Evolutionary conservation across 441 rosid genomes (phyloP).

Genomic region (Populus hybrid): DNA sequence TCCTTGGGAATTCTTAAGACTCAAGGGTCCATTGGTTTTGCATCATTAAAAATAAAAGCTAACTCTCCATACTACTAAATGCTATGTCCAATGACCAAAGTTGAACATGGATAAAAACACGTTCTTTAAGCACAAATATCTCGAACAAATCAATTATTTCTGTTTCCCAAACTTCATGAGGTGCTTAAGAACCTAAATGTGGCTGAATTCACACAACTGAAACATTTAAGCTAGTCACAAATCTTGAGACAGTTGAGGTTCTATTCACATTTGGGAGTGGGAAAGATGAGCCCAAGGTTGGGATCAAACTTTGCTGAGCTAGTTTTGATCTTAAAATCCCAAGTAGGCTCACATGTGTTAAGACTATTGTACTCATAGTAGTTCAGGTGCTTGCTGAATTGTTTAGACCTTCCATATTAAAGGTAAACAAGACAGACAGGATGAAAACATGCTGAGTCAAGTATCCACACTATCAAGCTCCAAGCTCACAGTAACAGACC

Average conservation of each 20-base stretch:
- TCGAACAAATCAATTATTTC: background rate
- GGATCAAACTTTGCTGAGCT: no score
- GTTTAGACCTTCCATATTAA: background rate
- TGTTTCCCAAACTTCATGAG: background rate
- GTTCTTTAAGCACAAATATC: background rate
- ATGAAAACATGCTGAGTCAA: background rate
- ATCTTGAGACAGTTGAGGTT: no score
- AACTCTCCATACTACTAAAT: background rate
- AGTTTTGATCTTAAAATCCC: no score
- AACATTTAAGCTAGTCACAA: no score
- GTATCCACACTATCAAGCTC: background rate
- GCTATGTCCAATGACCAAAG: background rate
- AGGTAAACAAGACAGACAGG: no score
- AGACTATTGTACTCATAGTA: background rate
- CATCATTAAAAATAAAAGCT: background rate
- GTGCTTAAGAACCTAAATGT: background rate
- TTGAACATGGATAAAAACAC: background rate
- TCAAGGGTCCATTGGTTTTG: background rate
- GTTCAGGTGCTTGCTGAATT: background rate
- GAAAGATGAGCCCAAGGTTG: no score
- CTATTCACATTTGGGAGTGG: no score
- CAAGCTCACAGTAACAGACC: background rate
- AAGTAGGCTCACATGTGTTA: background rate
- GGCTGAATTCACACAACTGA: no score
- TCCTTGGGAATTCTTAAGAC: background rate